phyloP scores from a whole-genome alignment of 192 early-diverging fungal species.

The Physocladia obscura region DNA sequence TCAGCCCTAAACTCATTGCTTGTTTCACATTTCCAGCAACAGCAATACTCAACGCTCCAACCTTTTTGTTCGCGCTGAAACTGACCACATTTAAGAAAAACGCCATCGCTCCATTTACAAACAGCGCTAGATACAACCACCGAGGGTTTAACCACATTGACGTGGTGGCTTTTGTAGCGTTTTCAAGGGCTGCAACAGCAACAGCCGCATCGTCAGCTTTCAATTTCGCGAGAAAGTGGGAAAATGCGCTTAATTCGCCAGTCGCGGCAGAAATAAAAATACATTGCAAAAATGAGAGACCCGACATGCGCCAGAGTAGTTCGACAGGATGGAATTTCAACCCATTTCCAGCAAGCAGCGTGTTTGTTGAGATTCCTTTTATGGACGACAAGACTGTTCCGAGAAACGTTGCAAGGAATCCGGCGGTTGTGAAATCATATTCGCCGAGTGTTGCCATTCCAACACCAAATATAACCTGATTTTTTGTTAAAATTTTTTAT shows the following conservation, averaged over 20 bases:
- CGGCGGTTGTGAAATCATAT: constrained; percentile 69
- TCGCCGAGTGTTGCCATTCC: constrained; percentile 81
- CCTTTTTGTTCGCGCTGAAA: constrained; percentile 85
- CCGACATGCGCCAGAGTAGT: constrained; percentile 76
- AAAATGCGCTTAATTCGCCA: constrained; percentile 56
- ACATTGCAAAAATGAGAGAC: constrained; percentile 74
- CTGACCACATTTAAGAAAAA: constrained; percentile 84
- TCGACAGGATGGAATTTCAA: constrained; percentile 81
- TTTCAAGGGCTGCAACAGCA: no score
- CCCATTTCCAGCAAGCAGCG: constrained; percentile 68
- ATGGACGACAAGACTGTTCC: constrained; percentile 75
- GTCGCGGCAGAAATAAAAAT: constrained; percentile 59
- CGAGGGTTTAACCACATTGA: constrained; percentile 4
- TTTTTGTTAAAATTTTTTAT: neutral
- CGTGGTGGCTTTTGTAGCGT: neutral
- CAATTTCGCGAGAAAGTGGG: neutral
- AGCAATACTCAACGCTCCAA: constrained; percentile 79
- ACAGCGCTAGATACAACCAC: constrained; percentile 51
- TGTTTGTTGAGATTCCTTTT: constrained; percentile 85
- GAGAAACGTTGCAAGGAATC: constrained; percentile 75
- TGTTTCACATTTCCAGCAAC: constrained; percentile 56
- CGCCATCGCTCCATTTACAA: constrained; percentile 77
- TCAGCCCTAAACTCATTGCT: constrained; percentile 19
- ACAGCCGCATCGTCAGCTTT: neutral
- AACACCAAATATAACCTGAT: constrained; percentile 70